phyloP scores from a whole-genome alignment of 345 rosid species.

The Euphorbia lathyris region DNA sequence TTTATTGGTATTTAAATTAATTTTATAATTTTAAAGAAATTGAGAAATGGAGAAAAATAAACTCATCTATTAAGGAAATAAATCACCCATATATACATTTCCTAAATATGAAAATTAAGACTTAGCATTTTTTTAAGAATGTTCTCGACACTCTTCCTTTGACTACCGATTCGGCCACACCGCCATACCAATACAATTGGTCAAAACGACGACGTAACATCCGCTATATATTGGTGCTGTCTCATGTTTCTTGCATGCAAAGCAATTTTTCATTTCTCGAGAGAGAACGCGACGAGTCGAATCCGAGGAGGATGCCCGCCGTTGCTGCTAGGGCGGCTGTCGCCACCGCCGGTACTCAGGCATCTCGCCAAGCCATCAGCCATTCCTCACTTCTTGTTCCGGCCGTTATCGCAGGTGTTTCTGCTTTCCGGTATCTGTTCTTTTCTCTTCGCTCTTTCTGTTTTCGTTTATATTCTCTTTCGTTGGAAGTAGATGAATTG shows the following conservation, averaged over 20 bases:
- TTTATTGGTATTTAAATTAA: too few species aligned
- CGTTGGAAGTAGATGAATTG: background rate
- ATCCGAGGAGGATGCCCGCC: conserved; percentile 4
- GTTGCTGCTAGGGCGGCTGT: background rate
- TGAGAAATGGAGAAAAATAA: too few species aligned
- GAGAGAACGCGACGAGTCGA: background rate
- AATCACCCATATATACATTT: too few species aligned
- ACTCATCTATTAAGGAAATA: too few species aligned
- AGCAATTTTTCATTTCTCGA: background rate
- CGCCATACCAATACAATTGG: background rate
- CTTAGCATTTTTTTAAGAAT: too few species aligned
- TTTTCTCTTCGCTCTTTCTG: background rate
- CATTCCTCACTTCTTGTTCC: conserved; percentile 7
- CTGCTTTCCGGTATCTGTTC: conserved; percentile 8
- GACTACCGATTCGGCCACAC: background rate
- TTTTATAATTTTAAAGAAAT: too few species aligned
- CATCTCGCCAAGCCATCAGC: conserved; percentile 6
- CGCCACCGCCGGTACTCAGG: conserved; percentile 2
- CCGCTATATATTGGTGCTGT: background rate
- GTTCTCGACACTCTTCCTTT: background rate
- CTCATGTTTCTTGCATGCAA: background rate
- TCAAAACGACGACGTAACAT: background rate
- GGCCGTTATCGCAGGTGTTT: background rate
- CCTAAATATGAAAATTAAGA: too few species aligned
- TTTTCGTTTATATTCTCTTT: background rate